Percentiles rank a stretch among this genome's conserved stretches.
Evolutionary conservation across 805 yeast genomes (phyloP).

Genomic region (Zygosaccharomyces kombuchaensis): DNA sequence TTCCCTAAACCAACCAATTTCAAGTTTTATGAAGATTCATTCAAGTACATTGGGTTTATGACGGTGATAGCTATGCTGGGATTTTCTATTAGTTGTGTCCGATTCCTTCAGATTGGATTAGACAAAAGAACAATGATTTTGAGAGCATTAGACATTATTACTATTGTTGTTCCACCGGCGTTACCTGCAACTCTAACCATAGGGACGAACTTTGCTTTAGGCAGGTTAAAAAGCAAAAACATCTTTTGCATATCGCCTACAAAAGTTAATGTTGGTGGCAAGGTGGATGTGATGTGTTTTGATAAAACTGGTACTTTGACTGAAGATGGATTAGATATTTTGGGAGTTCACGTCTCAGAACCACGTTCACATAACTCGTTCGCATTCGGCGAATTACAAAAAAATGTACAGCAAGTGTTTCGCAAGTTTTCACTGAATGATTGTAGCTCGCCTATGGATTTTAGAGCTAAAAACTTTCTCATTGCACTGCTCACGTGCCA

Average conservation of each 20-base stretch:
- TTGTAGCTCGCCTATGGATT: constrained; percentile 30
- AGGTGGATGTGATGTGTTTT: constrained; percentile 82
- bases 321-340: constrained; percentile 90
- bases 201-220: constrained; percentile 89
- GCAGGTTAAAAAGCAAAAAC: constrained; percentile 60
- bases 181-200: constrained; percentile 95
- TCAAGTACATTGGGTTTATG: constrained; percentile 95
- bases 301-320: constrained; percentile 98
- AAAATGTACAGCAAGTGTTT: constrained; percentile 22
- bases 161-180: constrained; percentile 98
- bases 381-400: constrained; percentile 29
- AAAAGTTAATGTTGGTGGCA: constrained; percentile 93
- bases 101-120: constrained; percentile 74
- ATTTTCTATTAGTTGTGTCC: constrained; percentile 74
- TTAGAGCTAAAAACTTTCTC: constrained; percentile 31
- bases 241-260: constrained; percentile 93
- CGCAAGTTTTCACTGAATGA: constrained; percentile 30
- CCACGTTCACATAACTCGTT: constrained; percentile 18
- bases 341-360: constrained; percentile 49
- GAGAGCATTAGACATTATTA: constrained; percentile 88
- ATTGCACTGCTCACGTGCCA: constrained; percentile 64
- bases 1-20: constrained; percentile 94
- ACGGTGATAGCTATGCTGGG: constrained; percentile 78
- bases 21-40: constrained; percentile 90
- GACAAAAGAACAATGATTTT: constrained; percentile 66